Evolutionary conservation across 148 eudicot species (phyloP), one percentile per base, ranked within the genome.

Genomic region (Amaranthus palmeri): DNA sequence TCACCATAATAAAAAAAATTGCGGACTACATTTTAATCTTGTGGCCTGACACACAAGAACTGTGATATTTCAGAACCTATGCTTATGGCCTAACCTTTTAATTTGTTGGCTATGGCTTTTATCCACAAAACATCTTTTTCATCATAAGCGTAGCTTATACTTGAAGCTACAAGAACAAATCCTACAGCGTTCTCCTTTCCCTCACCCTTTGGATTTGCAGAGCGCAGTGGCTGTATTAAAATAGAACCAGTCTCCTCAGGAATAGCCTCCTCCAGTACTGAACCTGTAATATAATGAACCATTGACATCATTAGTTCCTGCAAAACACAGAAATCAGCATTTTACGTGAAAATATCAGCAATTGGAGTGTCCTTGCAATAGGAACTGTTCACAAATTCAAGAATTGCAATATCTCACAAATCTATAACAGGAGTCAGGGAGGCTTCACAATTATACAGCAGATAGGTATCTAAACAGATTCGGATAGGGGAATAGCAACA

Each of bases 51-150:
- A 67, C 68, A 69, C 51, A 67, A 53, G 57, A 46, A 54, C 59
- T 71, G 42, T 56, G 52, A 48, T 15, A 12, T n/a, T 8, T 67
- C 40, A 72, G 46, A 56, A 50, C 45, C 47, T 5, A 61, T 51
- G n/a, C 61, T 44, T 41, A 36, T 67, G 40, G 18, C 58, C 64
- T 69, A 71, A 80, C 82, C 87, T 81, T 75, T 69, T 74, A 88
- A 95, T 79, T 91, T 95, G 79, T 83, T 87, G 46, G 93, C 86
- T 51, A 91, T 76, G 70, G 99, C 93, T 81, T 83, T 78, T 70
- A 90, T 85, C 97, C 99, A 95, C 45, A 85, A 83, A 77, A 75
- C 80, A 72, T 92, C 97, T 83, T 82, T 91, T 50, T 84, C 82
- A 71, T 77, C 86, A 71, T 83, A 93, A 54, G 91, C 97, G 82